phyloP scores from a whole-genome alignment of 1,284 basidiomycete species.

The Malassezia obtusa region DNA sequence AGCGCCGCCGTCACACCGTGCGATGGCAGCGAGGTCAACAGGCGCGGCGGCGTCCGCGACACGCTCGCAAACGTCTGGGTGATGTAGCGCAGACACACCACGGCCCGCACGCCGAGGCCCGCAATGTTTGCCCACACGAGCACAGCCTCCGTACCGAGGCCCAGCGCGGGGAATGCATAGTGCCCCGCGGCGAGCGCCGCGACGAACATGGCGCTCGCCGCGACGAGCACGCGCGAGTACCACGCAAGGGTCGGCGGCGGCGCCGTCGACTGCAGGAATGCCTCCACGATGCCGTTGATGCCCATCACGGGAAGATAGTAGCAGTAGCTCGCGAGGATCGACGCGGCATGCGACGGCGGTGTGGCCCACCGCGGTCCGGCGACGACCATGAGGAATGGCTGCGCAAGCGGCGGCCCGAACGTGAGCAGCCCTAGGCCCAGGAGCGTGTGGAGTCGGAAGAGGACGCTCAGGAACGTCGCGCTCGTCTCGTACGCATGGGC shows the following conservation, averaged over 20 bases:
- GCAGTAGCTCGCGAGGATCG: slow-evolving; percentile 33
- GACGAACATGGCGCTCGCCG: slow-evolving; percentile 26
- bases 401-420: slow-evolving; percentile 31
- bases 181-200: slow-evolving; percentile 10
- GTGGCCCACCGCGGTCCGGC: slow-evolving; percentile 36
- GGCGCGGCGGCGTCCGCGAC: background rate
- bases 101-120: slow-evolving; percentile 7
- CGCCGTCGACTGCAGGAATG: slow-evolving; percentile 37
- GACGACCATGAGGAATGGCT: slow-evolving; percentile 27
- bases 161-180: background rate
- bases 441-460: slow-evolving; percentile 29
- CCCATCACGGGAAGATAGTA: slow-evolving; percentile 42
- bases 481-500: background rate
- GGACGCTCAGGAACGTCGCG: slow-evolving; percentile 18
- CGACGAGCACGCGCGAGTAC: slow-evolving; percentile 30
- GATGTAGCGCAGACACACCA: background rate
- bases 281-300: slow-evolving; percentile 41
- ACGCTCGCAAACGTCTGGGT: background rate
- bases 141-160: background rate
- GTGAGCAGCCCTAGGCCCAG: slow-evolving; percentile 24
- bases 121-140: slow-evolving; percentile 9
- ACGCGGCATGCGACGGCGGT: slow-evolving; percentile 27
- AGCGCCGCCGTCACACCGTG: background rate
- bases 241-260: slow-evolving; percentile 15
- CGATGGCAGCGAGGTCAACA: background rate